Base-by-base conservation (phyloP, 495 filamentous ascomycete species). In the Hyaloscypha bicolor region DNA sequence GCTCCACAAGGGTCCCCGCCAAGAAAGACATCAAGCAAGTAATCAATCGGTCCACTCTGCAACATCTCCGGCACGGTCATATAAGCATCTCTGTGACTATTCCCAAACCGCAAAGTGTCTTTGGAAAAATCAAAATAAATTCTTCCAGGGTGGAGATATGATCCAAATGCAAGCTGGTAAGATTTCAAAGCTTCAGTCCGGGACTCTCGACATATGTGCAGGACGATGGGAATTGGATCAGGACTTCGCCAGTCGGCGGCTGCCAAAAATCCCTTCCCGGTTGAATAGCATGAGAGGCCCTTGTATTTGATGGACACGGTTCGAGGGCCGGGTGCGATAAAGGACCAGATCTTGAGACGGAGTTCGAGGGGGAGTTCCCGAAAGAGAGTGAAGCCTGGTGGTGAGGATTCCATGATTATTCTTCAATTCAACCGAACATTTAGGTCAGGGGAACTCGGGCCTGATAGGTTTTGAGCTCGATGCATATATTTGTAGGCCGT, bases 321-420 rank as follows among this genome's bases (percentile, higher is more conserved):
- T 19, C 69, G 69, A 57, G 80, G 79, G 19, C 78, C 78, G 33
- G 72, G 74, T 59, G 81, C 62, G 39, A 79, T 61, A 42, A 68
- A 73, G 60, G 74, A 68, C 79, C 79, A 84, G 70, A 84, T 77
- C 67, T 78, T 76, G 64, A 82, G 76, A 39, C 82, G 81, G 32
- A 84, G 76, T 70, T 84, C 81, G 39, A 73, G 21, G 3, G 82
- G 80, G 9, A 84, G 76, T 5, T 33, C 2, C 29, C 74, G 21
- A 72, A 84, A 83, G 48, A 52, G 65, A 31, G 66, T 42, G 75
- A 83, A 84, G 25, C 55, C 45, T 65, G 39, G 37, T 39, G 55
- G 55, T 14, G 12, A n/a, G 8, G 55, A 11, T 60, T 58, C 9
- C 29, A 39, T 68, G 53, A 37, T n/a, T 37, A 37, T 51, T 48